A percentile compares a stretch with the other conserved stretches of the same genome.
These are phyloP conservation scores for Wallacemonas collosoma DNA, from an alignment of 208 protist species.

Conservation along the genomic window DNA sequence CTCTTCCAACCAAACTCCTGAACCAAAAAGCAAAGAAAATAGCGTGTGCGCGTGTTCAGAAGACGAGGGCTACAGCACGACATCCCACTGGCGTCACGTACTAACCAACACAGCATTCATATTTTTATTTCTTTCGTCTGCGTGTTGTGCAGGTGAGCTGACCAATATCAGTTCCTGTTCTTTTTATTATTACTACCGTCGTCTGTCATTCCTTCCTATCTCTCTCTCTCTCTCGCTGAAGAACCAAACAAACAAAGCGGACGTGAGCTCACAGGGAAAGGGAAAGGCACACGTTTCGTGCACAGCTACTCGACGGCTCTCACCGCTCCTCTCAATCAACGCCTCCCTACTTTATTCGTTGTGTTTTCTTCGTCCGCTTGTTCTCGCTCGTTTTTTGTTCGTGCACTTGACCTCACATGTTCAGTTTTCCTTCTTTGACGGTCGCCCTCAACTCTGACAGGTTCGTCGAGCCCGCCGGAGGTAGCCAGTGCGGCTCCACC, in stretches of 20 bases:
- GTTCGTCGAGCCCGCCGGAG: not conserved
- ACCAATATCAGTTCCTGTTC: not conserved
- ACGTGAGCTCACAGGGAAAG: slow-evolving; percentile 1
- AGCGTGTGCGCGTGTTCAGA: too few relatives aligned
- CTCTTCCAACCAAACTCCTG: too few relatives aligned
- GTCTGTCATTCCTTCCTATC: not conserved
- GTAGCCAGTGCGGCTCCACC: not conserved
- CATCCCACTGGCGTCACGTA: too few relatives aligned
- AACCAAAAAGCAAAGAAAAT: too few relatives aligned
- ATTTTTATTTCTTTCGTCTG: too few relatives aligned
- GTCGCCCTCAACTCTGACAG: slow-evolving; percentile 7
- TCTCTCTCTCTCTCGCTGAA: not conserved
- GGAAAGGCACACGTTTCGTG: too few relatives aligned
- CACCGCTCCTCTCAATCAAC: too few relatives aligned
- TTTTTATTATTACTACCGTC: slow-evolving; percentile 17
- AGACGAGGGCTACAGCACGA: too few relatives aligned
- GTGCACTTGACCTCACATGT: not conserved
- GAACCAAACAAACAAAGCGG: not conserved
- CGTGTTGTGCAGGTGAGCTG: too few relatives aligned
- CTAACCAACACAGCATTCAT: too few relatives aligned
- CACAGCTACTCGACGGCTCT: too few relatives aligned
- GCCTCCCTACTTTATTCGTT: not conserved
- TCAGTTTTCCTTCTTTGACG: slow-evolving; percentile 1
- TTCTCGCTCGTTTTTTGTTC: slow-evolving; percentile 15
- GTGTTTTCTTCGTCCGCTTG: slow-evolving; percentile 15